Percentiles rank a stretch among this genome's conserved stretches.
phyloP scores from a whole-genome alignment of 495 filamentous ascomycete genomes.

The Apiosordaria backusii region DNA sequence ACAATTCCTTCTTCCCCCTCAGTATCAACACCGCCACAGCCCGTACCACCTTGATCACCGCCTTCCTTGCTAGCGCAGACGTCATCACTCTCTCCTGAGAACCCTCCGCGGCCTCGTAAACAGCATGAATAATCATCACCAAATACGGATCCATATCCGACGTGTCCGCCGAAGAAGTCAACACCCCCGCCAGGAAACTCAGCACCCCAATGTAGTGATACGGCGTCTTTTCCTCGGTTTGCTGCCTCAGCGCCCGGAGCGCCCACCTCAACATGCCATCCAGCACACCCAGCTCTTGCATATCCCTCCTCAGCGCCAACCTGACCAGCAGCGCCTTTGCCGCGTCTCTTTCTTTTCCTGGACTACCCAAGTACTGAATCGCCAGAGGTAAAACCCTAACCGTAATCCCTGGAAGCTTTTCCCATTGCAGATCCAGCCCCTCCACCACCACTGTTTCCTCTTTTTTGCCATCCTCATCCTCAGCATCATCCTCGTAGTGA shows the following conservation, averaged over 20 bases:
- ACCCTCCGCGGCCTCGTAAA: slow-evolving; percentile 44
- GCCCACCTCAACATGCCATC: slow-evolving; percentile 64
- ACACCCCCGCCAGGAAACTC: slow-evolving; percentile 70
- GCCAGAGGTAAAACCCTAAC: slow-evolving; percentile 67
- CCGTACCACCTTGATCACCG: slow-evolving; percentile 77
- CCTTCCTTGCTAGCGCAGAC: slow-evolving; percentile 74
- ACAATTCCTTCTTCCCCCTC: slow-evolving; percentile 31
- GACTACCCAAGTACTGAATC: slow-evolving; percentile 61
- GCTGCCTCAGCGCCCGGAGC: slow-evolving; percentile 50
- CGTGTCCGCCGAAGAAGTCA: slow-evolving; percentile 49
- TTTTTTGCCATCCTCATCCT: slow-evolving; percentile 34
- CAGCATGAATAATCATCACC: slow-evolving; percentile 42
- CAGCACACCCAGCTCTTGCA: slow-evolving; percentile 73
- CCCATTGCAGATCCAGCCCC: slow-evolving; percentile 13
- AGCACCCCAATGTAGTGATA: slow-evolving; percentile 67
- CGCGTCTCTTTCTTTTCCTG: slow-evolving; percentile 85
- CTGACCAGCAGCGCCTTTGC: slow-evolving; percentile 78
- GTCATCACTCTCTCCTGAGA: slow-evolving; percentile 48
- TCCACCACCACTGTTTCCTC: background rate
- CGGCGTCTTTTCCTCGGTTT: slow-evolving; percentile 32
- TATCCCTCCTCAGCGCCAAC: slow-evolving; percentile 77
- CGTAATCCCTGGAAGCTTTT: slow-evolving; percentile 63
- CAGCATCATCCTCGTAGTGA: slow-evolving; percentile 22
- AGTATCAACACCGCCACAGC: slow-evolving; percentile 64
- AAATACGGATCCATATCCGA: slow-evolving; percentile 51